These are phyloP conservation scores for Wickerhamiella alocasiicola DNA, from an alignment of 805 yeast species.

Conservation along the genomic window DNA sequence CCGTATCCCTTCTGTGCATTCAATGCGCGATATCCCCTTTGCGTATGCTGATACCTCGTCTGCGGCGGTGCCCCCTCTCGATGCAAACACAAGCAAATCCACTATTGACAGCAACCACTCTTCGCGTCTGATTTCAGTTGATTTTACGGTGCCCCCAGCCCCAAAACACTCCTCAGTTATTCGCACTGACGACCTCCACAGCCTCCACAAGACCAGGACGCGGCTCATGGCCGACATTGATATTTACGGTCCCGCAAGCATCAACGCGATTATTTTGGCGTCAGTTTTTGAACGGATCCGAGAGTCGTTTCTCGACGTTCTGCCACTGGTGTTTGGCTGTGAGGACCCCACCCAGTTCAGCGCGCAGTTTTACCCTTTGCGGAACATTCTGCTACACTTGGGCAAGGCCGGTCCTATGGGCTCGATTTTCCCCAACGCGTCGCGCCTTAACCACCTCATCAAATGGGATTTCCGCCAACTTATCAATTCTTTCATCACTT, in stretches of 20 bases:
- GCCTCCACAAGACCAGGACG: neutral
- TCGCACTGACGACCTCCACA: constrained; percentile 6
- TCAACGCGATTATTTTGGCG: constrained; percentile 10
- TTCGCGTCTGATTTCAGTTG: constrained; percentile 3
- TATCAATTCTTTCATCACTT: constrained; percentile 25
- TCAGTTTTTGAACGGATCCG: constrained; percentile 11
- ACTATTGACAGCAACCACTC: constrained; percentile 1
- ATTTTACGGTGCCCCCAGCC: neutral
- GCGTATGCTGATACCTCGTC: constrained; percentile 9
- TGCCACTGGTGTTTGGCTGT: neutral
- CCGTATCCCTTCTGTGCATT: constrained; percentile 16
- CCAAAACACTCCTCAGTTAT: constrained; percentile 8
- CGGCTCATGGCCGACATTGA: constrained; percentile 7
- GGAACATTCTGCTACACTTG: constrained; percentile 15
- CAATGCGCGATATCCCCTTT: constrained; percentile 21
- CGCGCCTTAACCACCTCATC: constrained; percentile 11
- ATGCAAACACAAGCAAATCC: neutral
- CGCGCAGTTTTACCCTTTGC: constrained; percentile 16
- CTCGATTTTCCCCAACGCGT: constrained; percentile 11
- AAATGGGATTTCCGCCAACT: constrained; percentile 23
- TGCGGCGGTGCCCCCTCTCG: neutral
- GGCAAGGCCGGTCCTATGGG: constrained; percentile 14
- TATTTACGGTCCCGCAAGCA: constrained; percentile 3
- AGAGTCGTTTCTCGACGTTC: neutral
- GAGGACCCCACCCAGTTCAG: constrained; percentile 17